Evolutionary conservation across 2,329 filamentous ascomycete genomes (phyloP), one percentile per base, ranked within the genome.

Genomic region (Cercospora berteroae): DNA sequence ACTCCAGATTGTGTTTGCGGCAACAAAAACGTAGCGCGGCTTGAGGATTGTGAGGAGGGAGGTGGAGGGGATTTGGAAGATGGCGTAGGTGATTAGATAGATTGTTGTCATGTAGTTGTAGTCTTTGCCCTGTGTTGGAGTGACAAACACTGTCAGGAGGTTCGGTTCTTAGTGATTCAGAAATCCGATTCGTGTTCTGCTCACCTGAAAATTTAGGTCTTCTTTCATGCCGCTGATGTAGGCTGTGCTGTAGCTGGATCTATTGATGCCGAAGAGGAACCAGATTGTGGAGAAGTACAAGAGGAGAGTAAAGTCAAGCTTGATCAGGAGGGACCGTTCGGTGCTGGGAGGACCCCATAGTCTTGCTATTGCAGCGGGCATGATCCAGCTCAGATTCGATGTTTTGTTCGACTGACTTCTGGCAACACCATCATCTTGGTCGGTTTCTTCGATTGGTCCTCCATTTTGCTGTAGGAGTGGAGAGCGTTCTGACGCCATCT

Each of bases 211-310:
- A 52, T 74, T 69, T 5, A 85, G 76, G 57, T 85, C 83, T 67
- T 85, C 83, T 68, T 83, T 83, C 83, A 85, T 84, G 29, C 84
- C 84, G 20, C 80, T 83, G 8, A 85, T 83, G 73, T 85, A 86
- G 58, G 84, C 84, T 0, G 79, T 81, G 33, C 73, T 78, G 67
- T 83, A 83, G 69, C 79, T 81, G 29, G 81, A 77, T 10, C 81
- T 76, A 5, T 81, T 82, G 59, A 83, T 77, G 29, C 81, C 81
- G 64, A 83, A 83, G 3, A 83, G 73, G 60, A 83, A 83, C 81
- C 81, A 83, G n/a, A 83, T 79, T 12, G 82, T 71, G 0, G 80
- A 81, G 68, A 83, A 82, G 67, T 83, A 83, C 16, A 70, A 20
- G 4, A 71, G 42, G 12, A 71, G 52, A 5, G 67, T 70, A 33